Evolutionary conservation across 371 early-diverging fungal species (phyloP).

Genomic region (Apophysomyces ossiformis): DNA sequence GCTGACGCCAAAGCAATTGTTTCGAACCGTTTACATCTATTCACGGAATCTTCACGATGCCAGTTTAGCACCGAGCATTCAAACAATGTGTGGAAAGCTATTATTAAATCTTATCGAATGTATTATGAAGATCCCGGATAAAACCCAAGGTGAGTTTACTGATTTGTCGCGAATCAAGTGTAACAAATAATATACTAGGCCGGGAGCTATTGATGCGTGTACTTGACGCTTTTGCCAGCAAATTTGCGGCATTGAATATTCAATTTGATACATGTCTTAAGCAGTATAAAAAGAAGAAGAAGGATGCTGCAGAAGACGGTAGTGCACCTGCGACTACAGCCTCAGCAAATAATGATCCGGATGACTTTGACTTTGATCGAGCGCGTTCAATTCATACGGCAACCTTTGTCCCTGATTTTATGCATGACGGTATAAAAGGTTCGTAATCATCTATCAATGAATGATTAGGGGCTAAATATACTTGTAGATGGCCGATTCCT

Average conservation of each 20-base stretch:
- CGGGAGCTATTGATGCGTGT: conserved; percentile 85
- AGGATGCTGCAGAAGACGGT: conserved; percentile 15
- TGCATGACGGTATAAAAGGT: conserved; percentile 81
- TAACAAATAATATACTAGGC: conserved; percentile 36
- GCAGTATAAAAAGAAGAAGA: conserved; percentile 52
- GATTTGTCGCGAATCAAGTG: background rate
- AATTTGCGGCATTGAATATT: conserved; percentile 76
- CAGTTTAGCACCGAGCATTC: conserved; percentile 85
- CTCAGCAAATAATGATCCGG: conserved; percentile 28
- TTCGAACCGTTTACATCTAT: conserved; percentile 86
- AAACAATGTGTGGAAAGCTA: conserved; percentile 95
- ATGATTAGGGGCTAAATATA: background rate
- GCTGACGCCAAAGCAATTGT: conserved; percentile 77
- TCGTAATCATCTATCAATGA: background rate
- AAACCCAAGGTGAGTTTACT: conserved; percentile 45
- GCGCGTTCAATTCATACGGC: conserved; percentile 80
- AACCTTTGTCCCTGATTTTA: conserved; percentile 62
- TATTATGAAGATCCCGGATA: conserved; percentile 74
- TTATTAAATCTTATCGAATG: conserved; percentile 91
- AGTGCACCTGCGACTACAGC: conserved; percentile 12
- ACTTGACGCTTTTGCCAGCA: conserved; percentile 80
- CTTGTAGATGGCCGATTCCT: conserved; percentile 70
- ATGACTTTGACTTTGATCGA: conserved; percentile 83
- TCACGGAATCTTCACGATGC: conserved; percentile 90
- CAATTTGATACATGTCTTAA: conserved; percentile 59